These are phyloP conservation scores for Umbelopsis isabellina DNA, from an alignment of 192 early-diverging fungal species.

Conservation along the genomic window DNA sequence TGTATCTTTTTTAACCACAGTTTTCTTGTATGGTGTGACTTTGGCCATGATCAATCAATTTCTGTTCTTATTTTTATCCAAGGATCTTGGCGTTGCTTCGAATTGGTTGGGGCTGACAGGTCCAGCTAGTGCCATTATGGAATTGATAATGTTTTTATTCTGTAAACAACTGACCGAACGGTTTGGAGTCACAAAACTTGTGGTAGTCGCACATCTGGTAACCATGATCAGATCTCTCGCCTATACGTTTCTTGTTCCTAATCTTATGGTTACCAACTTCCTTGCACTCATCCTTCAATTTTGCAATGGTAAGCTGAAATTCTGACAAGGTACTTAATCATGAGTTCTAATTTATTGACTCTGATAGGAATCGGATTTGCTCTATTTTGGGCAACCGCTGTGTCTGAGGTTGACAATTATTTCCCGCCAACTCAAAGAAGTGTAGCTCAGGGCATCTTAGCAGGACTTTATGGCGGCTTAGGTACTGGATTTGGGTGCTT, in stretches of 20 bases:
- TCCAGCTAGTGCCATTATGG: slow-evolving; percentile 24
- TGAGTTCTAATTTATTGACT: background rate
- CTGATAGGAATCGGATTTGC: slow-evolving; percentile 23
- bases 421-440: slow-evolving; percentile 26
- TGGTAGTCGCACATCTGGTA: slow-evolving; percentile 18
- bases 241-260: slow-evolving; percentile 16
- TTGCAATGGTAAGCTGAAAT: background rate
- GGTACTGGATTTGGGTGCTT: slow-evolving; percentile 30
- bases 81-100: slow-evolving; percentile 6
- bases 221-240: slow-evolving; percentile 16
- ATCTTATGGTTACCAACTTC: slow-evolving; percentile 14
- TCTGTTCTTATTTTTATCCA: slow-evolving; percentile 19
- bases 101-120: slow-evolving; percentile 28
- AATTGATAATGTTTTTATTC: slow-evolving; percentile 25
- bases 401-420: slow-evolving; percentile 25
- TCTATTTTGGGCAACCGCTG: slow-evolving; percentile 30
- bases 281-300: slow-evolving; percentile 20
- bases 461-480: slow-evolving; percentile 23
- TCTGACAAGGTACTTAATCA: background rate
- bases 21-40: slow-evolving; percentile 18
- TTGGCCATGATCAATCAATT: slow-evolving; percentile 29
- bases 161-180: slow-evolving; percentile 25
- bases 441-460: slow-evolving; percentile 29
- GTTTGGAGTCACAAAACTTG: slow-evolving; percentile 25
- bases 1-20: slow-evolving; percentile 14